Evolutionary conservation across 140 eudicot genomes (phyloP).

Genomic region (Flaveria floridana): DNA sequence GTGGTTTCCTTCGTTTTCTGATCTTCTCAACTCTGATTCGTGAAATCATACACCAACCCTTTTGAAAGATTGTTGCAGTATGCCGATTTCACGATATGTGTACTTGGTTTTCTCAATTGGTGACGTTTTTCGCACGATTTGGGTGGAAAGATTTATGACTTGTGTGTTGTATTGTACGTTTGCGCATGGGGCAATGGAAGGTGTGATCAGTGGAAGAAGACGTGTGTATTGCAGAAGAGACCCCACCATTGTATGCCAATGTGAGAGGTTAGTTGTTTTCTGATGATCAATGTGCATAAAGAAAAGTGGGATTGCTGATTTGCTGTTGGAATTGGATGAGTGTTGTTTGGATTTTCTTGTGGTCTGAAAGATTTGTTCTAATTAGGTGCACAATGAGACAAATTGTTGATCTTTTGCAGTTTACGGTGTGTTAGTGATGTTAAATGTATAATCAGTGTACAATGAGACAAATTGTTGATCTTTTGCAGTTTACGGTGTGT

Average conservation of each 20-base stretch:
- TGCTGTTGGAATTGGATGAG: constrained; percentile 7
- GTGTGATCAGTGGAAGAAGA: constrained; percentile 28
- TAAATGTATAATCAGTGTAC: too few relatives aligned
- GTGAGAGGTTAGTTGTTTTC: constrained; percentile 14
- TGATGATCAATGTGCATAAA: constrained; percentile 12
- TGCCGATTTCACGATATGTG: constrained; percentile 21
- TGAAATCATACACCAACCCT: constrained; percentile 24
- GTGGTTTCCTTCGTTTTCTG: neutral
- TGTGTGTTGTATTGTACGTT: constrained; percentile 15
- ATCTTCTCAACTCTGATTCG: constrained; percentile 2
- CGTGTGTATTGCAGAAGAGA: constrained; percentile 10
- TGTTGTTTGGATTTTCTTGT: constrained; percentile 9
- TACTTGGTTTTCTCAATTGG: neutral
- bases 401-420: neutral
- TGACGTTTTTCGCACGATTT: constrained; percentile 34
- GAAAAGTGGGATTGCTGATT: constrained; percentile 7
- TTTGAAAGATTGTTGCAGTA: constrained; percentile 17
- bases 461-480: too few relatives aligned
- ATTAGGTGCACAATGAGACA: constrained; percentile 20
- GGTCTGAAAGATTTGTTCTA: constrained; percentile 13
- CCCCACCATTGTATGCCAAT: too few relatives aligned
- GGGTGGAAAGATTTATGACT: constrained; percentile 15
- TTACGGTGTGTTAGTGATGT: too few relatives aligned
- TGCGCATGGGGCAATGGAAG: constrained; percentile 24
- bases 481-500: too few relatives aligned